Evolutionary conservation across 2,329 filamentous ascomycete species (phyloP).

Genomic region (Colletotrichum costaricense): DNA sequence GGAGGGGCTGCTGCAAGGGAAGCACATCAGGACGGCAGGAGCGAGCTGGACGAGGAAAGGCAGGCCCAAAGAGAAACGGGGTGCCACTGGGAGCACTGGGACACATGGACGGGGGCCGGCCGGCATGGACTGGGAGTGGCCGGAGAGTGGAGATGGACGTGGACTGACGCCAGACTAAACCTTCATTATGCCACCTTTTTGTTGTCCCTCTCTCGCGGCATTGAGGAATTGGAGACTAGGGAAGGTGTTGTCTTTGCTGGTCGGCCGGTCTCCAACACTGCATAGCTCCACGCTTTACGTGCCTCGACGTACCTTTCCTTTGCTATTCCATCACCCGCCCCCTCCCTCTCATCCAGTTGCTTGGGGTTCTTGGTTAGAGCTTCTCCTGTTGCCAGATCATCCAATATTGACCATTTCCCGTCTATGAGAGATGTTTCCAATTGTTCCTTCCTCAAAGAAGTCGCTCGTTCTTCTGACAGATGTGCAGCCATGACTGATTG

Average conservation of each 20-base stretch:
- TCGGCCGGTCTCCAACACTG: neutral
- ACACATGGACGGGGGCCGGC: neutral
- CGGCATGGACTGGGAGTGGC: slow-evolving; percentile 13
- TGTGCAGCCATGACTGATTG: neutral
- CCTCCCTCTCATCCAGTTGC: neutral
- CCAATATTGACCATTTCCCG: neutral
- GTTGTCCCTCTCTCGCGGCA: neutral
- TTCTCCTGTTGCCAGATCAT: too few relatives aligned
- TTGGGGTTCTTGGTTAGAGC: neutral
- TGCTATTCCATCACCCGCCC: neutral
- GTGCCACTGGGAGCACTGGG: neutral
- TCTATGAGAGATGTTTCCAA: neutral
- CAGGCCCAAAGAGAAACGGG: neutral
- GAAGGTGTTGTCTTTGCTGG: neutral
- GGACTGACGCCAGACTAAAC: slow-evolving; percentile 34
- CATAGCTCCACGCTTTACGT: neutral
- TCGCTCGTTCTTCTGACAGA: neutral
- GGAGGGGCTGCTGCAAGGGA: slow-evolving; percentile 27
- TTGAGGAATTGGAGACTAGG: neutral
- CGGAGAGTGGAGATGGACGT: slow-evolving; percentile 22
- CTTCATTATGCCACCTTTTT: slow-evolving; percentile 27
- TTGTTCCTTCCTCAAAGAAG: neutral
- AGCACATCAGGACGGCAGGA: slow-evolving; percentile 17
- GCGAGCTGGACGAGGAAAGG: neutral
- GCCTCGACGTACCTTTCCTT: neutral